Base-by-base conservation (phyloP, 2,329 filamentous ascomycete genomes). In the Hymenoscyphus scutula region DNA sequence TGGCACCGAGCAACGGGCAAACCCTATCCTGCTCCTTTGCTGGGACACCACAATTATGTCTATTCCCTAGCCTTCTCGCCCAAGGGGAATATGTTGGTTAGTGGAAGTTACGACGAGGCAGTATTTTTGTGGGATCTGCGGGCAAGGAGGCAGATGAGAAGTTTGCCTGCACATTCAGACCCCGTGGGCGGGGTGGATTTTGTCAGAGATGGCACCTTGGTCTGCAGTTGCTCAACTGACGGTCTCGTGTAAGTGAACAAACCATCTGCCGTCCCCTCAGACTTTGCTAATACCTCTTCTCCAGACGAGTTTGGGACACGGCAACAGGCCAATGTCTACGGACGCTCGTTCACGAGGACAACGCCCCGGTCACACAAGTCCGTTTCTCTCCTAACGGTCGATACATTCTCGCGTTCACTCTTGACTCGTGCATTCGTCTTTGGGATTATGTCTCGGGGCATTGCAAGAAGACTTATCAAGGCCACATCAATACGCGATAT, bases 71-170 rank as follows among this genome's bases (percentile, higher is more conserved):
- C 93, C 5, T 98, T 98, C 76, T 94, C 91, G n/a, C 95, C 95
- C 1, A 98, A 97, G 76, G 95, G 95, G 27, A 99, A 99, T 73
- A 97, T 98, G 74, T 84, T 99, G 37, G 95, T 93, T 17, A 96
- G 91, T 68, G 95, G 95, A 13, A 96, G 91, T 67, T 98, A 97
- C 77, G 95, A 99, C 69, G 95, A 99, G 79, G 95, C 95, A 4
- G 92, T 99, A 0, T 97, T 97, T 68, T 78, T 99, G 5, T 99
- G 95, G 95, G 95, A 99, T 75, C 91, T 98, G 15, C 84, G 95
- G 15, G 91, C 92, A 0, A 93, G 92, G 0, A 82, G 89, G 25
- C 81, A 95, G 37, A 97, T 99, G 92, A 85, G 92, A 60, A 93
- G 89, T 65, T 78, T 99, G 41, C 95, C 95, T 1, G 95, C 95